These are phyloP conservation scores for Eucalyptus camaldulensis DNA, from an alignment of 345 rosid species.

Conservation along the genomic window DNA sequence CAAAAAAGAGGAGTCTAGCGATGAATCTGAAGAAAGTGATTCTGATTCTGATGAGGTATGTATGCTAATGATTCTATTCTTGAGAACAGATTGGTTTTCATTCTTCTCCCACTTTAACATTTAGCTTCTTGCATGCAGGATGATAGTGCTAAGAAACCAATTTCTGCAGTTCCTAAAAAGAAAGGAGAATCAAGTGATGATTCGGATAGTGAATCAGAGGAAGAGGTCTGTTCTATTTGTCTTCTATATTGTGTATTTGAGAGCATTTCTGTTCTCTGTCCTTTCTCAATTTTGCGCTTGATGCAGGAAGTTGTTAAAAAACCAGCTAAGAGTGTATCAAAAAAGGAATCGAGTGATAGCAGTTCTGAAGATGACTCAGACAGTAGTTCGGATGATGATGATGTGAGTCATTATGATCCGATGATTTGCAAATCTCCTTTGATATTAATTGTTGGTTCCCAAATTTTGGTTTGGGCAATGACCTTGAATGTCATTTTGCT, in stretches of 20 bases:
- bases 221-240: not conserved
- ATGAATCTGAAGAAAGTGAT: slow-evolving; percentile 18
- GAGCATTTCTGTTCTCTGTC: not conserved
- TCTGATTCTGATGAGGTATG: not conserved
- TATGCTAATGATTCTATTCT: not conserved
- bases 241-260: not conserved
- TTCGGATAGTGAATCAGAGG: slow-evolving; percentile 17
- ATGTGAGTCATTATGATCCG: not conserved
- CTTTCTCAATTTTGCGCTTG: not conserved
- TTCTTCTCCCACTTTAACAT: not conserved
- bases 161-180: not conserved
- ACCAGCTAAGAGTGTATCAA: not conserved
- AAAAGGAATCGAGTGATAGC: not conserved
- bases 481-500: not conserved
- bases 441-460: not conserved
- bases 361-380: not conserved
- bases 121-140: not conserved
- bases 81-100: not conserved
- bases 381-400: not conserved
- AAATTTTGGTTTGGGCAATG: not conserved
- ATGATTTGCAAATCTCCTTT: not conserved
- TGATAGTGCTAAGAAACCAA: not conserved
- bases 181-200: slow-evolving; percentile 1
- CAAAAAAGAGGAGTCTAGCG: slow-evolving; percentile 11
- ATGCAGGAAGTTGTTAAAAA: not conserved